Evolutionary conservation across 345 rosid species (phyloP).

Genomic region (Salix dunnii): DNA sequence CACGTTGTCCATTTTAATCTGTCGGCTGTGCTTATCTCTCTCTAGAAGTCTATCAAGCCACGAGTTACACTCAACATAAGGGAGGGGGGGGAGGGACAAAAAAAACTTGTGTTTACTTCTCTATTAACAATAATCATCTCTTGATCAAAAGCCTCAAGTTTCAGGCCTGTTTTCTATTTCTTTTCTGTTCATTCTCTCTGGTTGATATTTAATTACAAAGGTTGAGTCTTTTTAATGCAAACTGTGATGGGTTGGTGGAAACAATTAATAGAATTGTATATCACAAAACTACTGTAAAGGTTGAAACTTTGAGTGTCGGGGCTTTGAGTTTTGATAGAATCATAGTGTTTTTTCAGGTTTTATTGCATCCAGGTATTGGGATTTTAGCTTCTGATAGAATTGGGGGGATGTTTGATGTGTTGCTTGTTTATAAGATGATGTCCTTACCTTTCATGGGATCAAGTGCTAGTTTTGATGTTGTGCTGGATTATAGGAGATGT

Average conservation of each 20-base stretch:
- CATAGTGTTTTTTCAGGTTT: not conserved
- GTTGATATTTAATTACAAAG: not conserved
- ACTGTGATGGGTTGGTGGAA: not conserved
- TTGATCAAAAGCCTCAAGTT: not conserved
- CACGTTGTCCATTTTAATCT: not conserved
- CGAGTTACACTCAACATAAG: not conserved
- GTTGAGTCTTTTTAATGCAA: not conserved
- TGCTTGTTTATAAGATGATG: not conserved
- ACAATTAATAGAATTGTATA: not conserved
- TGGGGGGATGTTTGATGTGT: not conserved
- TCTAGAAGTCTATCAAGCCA: not conserved
- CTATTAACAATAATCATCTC: not conserved
- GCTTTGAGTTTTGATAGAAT: not conserved
- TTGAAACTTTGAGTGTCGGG: not conserved
- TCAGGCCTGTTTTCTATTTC: not conserved
- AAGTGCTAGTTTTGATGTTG: not conserved
- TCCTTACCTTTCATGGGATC: not conserved
- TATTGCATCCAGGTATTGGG: not conserved
- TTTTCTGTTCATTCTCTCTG: not conserved
- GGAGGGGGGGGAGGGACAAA: no score
- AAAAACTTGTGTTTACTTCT: not conserved
- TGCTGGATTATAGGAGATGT: slow-evolving; percentile 3
- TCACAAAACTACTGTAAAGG: not conserved
- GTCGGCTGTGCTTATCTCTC: not conserved
- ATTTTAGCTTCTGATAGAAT: not conserved